A percentile compares a stretch with the other conserved stretches of the same genome.
These are phyloP conservation scores for Dactylonectria estremocensis DNA, from an alignment of 2,329 filamentous ascomycete species.

Conservation along the genomic window DNA sequence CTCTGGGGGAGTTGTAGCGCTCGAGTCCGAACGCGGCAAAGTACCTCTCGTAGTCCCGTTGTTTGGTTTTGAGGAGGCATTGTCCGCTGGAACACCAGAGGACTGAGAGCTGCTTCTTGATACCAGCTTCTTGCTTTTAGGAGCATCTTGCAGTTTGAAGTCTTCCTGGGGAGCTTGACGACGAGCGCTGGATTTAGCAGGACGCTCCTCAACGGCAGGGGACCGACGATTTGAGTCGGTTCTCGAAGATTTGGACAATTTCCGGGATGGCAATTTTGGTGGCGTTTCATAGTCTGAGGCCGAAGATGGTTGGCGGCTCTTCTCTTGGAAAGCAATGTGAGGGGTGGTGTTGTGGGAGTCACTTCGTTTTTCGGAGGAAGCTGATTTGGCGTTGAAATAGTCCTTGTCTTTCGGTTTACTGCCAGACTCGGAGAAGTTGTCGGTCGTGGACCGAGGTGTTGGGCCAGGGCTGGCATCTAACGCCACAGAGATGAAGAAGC, in stretches of 20 bases:
- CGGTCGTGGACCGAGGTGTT: slow-evolving; percentile 69
- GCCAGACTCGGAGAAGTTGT: slow-evolving; percentile 59
- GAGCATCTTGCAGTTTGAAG: slow-evolving; percentile 87
- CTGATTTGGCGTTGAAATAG: slow-evolving; percentile 69
- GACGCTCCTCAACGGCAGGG: slow-evolving; percentile 56
- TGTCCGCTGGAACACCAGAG: slow-evolving; percentile 56
- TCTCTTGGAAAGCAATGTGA: slow-evolving; percentile 95
- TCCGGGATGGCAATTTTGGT: slow-evolving; percentile 60
- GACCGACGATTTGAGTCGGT: slow-evolving; percentile 51
- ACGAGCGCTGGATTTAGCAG: slow-evolving; percentile 54
- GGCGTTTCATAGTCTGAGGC: slow-evolving; percentile 69
- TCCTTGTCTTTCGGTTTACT: slow-evolving; percentile 70
- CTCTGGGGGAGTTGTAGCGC: slow-evolving; percentile 54
- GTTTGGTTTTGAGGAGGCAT: slow-evolving; percentile 52
- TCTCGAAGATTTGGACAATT: slow-evolving; percentile 64
- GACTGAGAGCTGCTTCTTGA: slow-evolving; percentile 63
- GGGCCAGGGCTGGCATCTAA: slow-evolving; percentile 78
- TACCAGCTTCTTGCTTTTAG: slow-evolving; percentile 71
- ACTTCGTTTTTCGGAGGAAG: slow-evolving; percentile 60
- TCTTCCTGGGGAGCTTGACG: slow-evolving; percentile 65
- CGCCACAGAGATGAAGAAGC: slow-evolving; percentile 83
- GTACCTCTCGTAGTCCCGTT: slow-evolving; percentile 50
- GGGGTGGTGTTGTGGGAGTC: slow-evolving; percentile 76
- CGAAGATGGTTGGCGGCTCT: slow-evolving; percentile 73
- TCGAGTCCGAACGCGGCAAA: slow-evolving; percentile 55